These are phyloP conservation scores for Adansonia gregorii DNA, from an alignment of 441 rosid genomes.

Conservation along the genomic window DNA sequence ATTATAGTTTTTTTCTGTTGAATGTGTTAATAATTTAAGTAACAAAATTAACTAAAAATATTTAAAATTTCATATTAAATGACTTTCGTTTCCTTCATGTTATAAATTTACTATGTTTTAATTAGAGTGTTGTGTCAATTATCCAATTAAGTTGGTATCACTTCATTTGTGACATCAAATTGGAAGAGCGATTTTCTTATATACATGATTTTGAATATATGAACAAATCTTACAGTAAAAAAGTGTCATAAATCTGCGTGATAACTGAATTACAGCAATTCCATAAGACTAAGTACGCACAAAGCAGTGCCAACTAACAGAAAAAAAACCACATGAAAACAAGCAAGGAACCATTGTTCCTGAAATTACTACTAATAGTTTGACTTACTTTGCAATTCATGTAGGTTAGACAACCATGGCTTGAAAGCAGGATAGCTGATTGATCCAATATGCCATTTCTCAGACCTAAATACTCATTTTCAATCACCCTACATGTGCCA, in stretches of 20 bases:
- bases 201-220: background rate
- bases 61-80: background rate
- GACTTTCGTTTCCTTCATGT: background rate
- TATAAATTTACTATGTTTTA: background rate
- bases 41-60: background rate
- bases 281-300: background rate
- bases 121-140: background rate
- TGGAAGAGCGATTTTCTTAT: background rate
- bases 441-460: constrained; percentile 94
- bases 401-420: constrained; percentile 74
- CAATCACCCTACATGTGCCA: constrained; percentile 67
- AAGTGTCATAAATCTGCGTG: background rate
- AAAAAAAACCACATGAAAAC: background rate
- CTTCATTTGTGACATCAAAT: background rate
- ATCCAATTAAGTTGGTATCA: background rate
- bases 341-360: background rate
- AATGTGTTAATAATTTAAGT: background rate
- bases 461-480: constrained; percentile 87
- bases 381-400: constrained; percentile 88
- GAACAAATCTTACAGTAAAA: background rate
- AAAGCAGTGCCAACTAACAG: background rate
- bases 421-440: constrained; percentile 87
- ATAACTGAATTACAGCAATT: background rate
- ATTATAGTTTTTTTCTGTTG: background rate
- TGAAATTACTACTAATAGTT: background rate